Conservation (phyloP, 371 early-diverging fungal species). For the Rhizomucor pusillus region DNA sequence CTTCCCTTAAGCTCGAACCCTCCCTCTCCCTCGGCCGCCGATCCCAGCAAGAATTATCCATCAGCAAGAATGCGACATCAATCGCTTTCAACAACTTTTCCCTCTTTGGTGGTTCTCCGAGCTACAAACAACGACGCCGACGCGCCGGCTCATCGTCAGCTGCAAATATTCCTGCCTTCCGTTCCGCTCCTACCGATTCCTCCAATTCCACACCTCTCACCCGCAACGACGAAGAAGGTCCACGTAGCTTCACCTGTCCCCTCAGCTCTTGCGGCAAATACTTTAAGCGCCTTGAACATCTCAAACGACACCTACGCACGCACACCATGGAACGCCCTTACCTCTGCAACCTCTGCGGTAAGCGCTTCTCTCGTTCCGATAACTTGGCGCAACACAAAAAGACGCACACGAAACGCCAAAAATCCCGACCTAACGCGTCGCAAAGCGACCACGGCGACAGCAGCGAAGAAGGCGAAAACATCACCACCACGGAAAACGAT, state of each 20-base stretch:
- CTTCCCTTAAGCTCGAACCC: not conserved
- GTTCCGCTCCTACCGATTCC: not conserved
- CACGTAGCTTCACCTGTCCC: conserved; percentile 20
- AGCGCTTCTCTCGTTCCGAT: conserved; percentile 81
- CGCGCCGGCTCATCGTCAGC: conserved; percentile 28
- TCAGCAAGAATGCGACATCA: conserved; percentile 26
- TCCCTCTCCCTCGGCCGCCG: not conserved
- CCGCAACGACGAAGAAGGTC: conserved; percentile 3
- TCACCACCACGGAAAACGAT: not conserved
- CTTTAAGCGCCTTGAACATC: conserved; percentile 82
- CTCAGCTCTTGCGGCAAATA: conserved; percentile 58
- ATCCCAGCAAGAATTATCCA: not conserved
- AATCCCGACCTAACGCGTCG: conserved; percentile 2
- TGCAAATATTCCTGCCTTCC: not conserved
- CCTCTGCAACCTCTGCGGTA: conserved; percentile 70
- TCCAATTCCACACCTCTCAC: not conserved
- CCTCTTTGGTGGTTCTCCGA: conserved; percentile 69
- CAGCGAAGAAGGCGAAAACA: not conserved
- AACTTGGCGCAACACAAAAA: conserved; percentile 82
- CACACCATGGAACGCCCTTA: conserved; percentile 65
- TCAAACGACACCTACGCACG: conserved; percentile 70
- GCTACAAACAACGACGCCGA: conserved; percentile 74
- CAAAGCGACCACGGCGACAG: conserved; percentile 3
- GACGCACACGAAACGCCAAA: conserved; percentile 56
- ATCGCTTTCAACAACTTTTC: conserved; percentile 59